These are phyloP conservation scores for Salix koriyanagi DNA, from an alignment of 345 rosid genomes.

Conservation along the genomic window DNA sequence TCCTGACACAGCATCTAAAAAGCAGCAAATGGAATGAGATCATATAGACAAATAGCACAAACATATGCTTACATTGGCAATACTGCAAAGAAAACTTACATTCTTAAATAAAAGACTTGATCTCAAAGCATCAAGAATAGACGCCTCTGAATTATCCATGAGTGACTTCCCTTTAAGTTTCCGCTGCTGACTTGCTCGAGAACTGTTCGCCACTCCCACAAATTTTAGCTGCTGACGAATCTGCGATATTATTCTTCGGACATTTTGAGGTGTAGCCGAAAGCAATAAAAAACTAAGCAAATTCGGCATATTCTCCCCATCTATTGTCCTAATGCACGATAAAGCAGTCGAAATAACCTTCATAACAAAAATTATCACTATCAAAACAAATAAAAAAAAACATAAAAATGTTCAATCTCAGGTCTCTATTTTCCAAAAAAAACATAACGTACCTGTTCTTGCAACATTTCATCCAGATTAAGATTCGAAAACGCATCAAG, in stretches of 20 bases:
- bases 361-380: constrained; percentile 7
- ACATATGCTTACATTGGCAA: constrained; percentile 8
- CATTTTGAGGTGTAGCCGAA: constrained; percentile 63
- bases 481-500: constrained; percentile 75
- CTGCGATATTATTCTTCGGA: constrained; percentile 62
- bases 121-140: constrained; percentile 68
- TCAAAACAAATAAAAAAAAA: neutral
- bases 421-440: neutral
- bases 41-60: constrained; percentile 1
- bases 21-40: constrained; percentile 8
- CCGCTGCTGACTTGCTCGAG: constrained; percentile 33
- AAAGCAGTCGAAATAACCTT: constrained; percentile 70
- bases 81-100: constrained; percentile 33
- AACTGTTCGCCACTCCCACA: constrained; percentile 40
- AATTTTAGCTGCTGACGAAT: constrained; percentile 68
- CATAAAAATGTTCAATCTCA: too few relatives aligned
- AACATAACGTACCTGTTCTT: constrained; percentile 53
- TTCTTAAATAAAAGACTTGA: constrained; percentile 76
- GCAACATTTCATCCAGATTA: constrained; percentile 57
- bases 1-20: constrained; percentile 71
- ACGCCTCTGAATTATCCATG: constrained; percentile 48
- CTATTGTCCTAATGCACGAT: constrained; percentile 66
- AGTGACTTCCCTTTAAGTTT: constrained; percentile 64
- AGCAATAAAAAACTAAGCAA: constrained; percentile 72
- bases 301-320: constrained; percentile 68